Evolutionary conservation across 257 asterid species (phyloP).

Genomic region (Solanum tarijense): DNA sequence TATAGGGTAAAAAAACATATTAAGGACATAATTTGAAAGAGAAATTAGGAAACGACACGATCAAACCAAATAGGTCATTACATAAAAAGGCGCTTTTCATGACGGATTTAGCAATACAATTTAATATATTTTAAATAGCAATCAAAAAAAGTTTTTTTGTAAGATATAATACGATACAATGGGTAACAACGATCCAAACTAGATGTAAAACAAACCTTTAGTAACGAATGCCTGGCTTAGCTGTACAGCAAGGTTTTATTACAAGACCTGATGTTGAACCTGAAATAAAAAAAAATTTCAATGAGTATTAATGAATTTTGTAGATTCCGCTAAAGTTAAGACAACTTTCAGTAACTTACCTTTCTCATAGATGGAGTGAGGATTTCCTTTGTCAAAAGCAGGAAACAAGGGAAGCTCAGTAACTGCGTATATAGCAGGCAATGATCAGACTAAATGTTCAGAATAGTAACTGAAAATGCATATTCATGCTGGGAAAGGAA

Average conservation of each 20-base stretch:
- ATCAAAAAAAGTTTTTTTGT: neutral
- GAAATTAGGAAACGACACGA: neutral
- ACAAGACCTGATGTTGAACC: neutral
- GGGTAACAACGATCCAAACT: neutral
- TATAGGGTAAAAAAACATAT: neutral
- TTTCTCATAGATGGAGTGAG: neutral
- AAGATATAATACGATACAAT: neutral
- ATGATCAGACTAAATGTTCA: neutral
- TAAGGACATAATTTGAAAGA: neutral
- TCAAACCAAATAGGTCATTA: neutral
- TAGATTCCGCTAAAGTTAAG: neutral
- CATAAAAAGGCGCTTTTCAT: neutral
- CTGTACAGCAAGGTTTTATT: neutral
- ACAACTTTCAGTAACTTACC: neutral
- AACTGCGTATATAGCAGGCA: neutral
- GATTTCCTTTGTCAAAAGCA: neutral
- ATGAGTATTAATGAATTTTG: neutral
- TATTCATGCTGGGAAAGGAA: neutral
- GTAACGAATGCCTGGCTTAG: neutral
- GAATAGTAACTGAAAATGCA: neutral
- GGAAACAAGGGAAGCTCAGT: neutral
- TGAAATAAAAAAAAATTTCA: neutral
- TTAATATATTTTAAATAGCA: neutral
- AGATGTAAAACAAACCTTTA: neutral
- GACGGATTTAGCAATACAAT: neutral